A percentile compares a stretch with the other conserved stretches of the same genome.
Evolutionary conservation across 1,139 yeast genomes (phyloP).

Genomic region (Suhomyces panamericanus): DNA sequence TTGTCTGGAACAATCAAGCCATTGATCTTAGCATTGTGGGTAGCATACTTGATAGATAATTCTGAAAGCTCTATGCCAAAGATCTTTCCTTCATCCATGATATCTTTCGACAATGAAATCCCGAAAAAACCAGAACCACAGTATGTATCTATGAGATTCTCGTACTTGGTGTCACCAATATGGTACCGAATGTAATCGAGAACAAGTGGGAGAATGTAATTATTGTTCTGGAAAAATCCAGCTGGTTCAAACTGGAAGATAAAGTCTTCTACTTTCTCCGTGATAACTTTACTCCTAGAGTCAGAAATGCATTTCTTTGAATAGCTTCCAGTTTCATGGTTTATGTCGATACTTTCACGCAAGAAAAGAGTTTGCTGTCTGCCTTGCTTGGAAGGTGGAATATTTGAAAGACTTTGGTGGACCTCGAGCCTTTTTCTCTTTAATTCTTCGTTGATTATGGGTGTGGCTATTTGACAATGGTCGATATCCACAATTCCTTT

Average conservation of each 20-base stretch:
- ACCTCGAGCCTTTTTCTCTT: conserved; percentile 16
- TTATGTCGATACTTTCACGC: conserved; percentile 36
- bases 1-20: conserved; percentile 31
- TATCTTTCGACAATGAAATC: conserved; percentile 32
- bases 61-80: conserved; percentile 46
- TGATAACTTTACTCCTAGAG: conserved; percentile 24
- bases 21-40: conserved; percentile 41
- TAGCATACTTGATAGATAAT: conserved; percentile 37
- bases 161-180: conserved; percentile 16
- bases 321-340: conserved; percentile 35
- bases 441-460: conserved; percentile 25
- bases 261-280: conserved; percentile 33
- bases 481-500: conserved; percentile 30
- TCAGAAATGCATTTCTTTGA: conserved; percentile 28
- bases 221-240: conserved; percentile 40
- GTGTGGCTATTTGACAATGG: conserved; percentile 34
- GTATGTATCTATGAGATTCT: conserved; percentile 44
- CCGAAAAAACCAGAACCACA: conserved; percentile 53
- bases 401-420: conserved; percentile 5
- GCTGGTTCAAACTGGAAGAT: conserved; percentile 36
- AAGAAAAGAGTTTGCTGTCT: conserved; percentile 24
- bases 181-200: conserved; percentile 34
- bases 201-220: conserved; percentile 36
- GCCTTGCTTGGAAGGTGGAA: conserved; percentile 10
- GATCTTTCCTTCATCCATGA: conserved; percentile 35